Conservation (phyloP, 2,329 filamentous ascomycete species). For the Colletotrichum graminicola region DNA sequence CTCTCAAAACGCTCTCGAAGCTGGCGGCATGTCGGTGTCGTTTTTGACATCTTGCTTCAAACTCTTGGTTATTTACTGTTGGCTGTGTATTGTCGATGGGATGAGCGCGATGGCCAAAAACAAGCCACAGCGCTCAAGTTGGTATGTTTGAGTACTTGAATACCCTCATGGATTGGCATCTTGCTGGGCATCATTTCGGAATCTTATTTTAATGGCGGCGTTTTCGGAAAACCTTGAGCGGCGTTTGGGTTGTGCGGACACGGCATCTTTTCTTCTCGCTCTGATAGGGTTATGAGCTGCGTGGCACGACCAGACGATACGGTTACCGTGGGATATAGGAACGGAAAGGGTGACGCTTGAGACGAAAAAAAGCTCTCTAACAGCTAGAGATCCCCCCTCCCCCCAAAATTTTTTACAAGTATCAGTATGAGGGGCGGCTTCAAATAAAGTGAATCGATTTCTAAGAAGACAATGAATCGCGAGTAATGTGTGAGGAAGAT, state of each 20-base stretch:
- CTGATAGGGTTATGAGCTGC: conserved; percentile 20
- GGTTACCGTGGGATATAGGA: conserved; percentile 16
- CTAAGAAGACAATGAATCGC: background rate
- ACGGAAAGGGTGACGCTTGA: conserved; percentile 16
- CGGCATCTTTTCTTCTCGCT: conserved; percentile 27
- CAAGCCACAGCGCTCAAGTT: conserved; percentile 17
- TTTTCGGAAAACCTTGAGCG: conserved; percentile 14
- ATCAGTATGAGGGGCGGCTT: conserved; percentile 9
- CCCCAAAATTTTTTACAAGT: conserved; percentile 18
- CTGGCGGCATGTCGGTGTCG: background rate
- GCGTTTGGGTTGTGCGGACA: conserved; percentile 28
- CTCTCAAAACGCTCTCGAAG: too few species aligned
- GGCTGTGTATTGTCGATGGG: conserved; percentile 17
- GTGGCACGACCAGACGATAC: conserved; percentile 22
- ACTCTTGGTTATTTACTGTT: conserved; percentile 4
- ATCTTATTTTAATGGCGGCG: conserved; percentile 28
- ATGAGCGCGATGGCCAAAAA: conserved; percentile 7
- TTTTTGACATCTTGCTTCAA: background rate
- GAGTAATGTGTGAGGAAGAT: background rate
- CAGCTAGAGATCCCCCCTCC: background rate
- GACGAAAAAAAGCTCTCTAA: conserved; percentile 18
- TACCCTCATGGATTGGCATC: conserved; percentile 42
- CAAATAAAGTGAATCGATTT: background rate
- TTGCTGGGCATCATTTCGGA: conserved; percentile 32
- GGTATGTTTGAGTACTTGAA: conserved; percentile 36